Evolutionary conservation across 2,329 filamentous ascomycete species (phyloP).

Genomic region (Metarhizium rileyi): DNA sequence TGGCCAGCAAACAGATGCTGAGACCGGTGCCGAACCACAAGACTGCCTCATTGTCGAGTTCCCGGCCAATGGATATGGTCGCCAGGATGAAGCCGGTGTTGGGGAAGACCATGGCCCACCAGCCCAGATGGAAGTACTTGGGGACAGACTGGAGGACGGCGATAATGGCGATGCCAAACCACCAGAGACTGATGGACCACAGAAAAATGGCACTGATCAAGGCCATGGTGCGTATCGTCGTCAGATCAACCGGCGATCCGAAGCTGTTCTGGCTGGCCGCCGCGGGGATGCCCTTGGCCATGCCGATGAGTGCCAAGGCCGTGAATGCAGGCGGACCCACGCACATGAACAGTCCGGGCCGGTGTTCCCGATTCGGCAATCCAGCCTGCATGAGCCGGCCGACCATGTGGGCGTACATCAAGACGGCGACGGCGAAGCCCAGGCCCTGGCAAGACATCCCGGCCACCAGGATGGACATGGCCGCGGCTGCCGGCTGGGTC

Average conservation of each 20-base stretch:
- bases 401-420: slow-evolving; percentile 67
- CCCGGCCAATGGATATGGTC: slow-evolving; percentile 43
- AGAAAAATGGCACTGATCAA: slow-evolving; percentile 45
- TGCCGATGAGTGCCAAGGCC: slow-evolving; percentile 57
- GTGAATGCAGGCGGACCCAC: slow-evolving; percentile 69
- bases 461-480: slow-evolving; percentile 54
- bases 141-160: slow-evolving; percentile 27
- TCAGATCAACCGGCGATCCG: slow-evolving; percentile 32
- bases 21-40: slow-evolving; percentile 40
- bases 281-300: slow-evolving; percentile 39
- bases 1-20: slow-evolving; percentile 33
- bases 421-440: slow-evolving; percentile 56
- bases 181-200: slow-evolving; percentile 54
- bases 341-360: slow-evolving; percentile 65
- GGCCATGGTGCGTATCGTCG: slow-evolving; percentile 35
- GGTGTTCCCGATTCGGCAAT: slow-evolving; percentile 48
- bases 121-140: slow-evolving; percentile 48
- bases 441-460: slow-evolving; percentile 62
- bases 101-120: slow-evolving; percentile 56
- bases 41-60: slow-evolving; percentile 34
- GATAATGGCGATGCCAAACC: slow-evolving; percentile 35
- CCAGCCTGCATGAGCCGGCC: slow-evolving; percentile 60
- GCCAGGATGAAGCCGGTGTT: slow-evolving; percentile 50
- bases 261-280: slow-evolving; percentile 23
- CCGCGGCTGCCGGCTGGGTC: slow-evolving; percentile 45